phyloP scores from a whole-genome alignment of 2,329 filamentous ascomycete species.

The Atkinsonella hypoxylon region DNA sequence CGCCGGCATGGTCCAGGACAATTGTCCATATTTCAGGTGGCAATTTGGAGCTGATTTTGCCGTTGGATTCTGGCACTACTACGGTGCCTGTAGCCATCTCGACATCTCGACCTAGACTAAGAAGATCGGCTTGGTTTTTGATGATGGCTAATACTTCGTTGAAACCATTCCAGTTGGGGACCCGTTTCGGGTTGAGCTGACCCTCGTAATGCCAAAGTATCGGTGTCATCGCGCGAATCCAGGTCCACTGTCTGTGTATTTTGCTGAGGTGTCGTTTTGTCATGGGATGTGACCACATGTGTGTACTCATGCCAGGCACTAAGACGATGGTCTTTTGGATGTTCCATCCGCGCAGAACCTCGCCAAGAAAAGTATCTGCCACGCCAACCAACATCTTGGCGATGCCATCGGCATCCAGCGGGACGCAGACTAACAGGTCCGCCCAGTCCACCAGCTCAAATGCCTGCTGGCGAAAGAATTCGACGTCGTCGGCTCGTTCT shows the following conservation, averaged over 20 bases:
- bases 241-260: conserved; percentile 72
- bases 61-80: conserved; percentile 21
- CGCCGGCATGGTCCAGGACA: conserved; percentile 69
- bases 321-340: conserved; percentile 74
- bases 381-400: conserved; percentile 81
- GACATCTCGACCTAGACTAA: conserved; percentile 61
- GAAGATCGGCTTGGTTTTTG: conserved; percentile 64
- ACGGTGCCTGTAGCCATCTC: conserved; percentile 36
- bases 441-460: conserved; percentile 75
- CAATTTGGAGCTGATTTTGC: conserved; percentile 35
- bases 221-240: conserved; percentile 71
- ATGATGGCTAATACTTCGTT: conserved; percentile 63
- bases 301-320: conserved; percentile 77
- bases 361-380: conserved; percentile 67
- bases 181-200: conserved; percentile 34
- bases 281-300: conserved; percentile 84
- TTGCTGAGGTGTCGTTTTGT: conserved; percentile 81
- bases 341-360: conserved; percentile 77
- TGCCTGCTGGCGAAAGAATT: conserved; percentile 38
- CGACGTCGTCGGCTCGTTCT: conserved; percentile 33
- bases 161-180: conserved; percentile 51
- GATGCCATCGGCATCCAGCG: conserved; percentile 73
- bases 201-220: conserved; percentile 70
- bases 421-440: conserved; percentile 71
- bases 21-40: conserved; percentile 85